A percentile compares a stretch with the other conserved stretches of the same genome.
These are phyloP conservation scores for Microbotryum lychnidis-dioicae DNA, from an alignment of 1,284 basidiomycete species.

Conservation along the genomic window DNA sequence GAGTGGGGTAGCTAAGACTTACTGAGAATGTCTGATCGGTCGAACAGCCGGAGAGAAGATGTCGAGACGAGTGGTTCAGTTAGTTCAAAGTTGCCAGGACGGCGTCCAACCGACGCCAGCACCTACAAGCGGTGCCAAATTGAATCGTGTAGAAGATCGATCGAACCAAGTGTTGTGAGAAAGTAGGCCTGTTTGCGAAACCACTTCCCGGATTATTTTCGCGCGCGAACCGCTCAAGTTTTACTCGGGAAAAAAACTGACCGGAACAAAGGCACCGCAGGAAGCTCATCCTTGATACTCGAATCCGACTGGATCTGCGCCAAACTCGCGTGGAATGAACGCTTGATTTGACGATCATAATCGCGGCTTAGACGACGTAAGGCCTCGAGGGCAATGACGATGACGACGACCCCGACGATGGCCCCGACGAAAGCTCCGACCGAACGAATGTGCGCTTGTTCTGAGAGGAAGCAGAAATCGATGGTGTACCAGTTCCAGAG, in stretches of 20 bases:
- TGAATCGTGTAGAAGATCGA: conserved; percentile 39
- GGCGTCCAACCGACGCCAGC: conserved; percentile 33
- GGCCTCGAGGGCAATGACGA: conserved; percentile 41
- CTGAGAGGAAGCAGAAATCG: conserved; percentile 43
- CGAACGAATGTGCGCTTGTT: conserved; percentile 39
- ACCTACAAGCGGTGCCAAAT: conserved; percentile 39
- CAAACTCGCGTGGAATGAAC: conserved; percentile 20
- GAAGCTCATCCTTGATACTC: neutral
- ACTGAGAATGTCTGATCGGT: neutral
- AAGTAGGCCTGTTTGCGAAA: conserved; percentile 33
- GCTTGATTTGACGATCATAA: conserved; percentile 40
- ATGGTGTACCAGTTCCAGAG: conserved; percentile 35
- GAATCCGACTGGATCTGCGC: conserved; percentile 3
- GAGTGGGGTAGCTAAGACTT: no score
- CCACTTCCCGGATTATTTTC: neutral
- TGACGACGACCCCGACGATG: conserved; percentile 43
- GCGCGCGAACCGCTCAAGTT: no score
- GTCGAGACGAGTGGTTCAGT: conserved; percentile 1
- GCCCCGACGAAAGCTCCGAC: conserved; percentile 41
- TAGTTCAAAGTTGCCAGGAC: neutral
- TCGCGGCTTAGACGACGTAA: conserved; percentile 40
- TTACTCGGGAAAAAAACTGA: conserved; percentile 3
- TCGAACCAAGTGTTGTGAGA: conserved; percentile 40
- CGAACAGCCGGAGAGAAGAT: conserved; percentile 18
- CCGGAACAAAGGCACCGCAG: conserved; percentile 13